A percentile compares a stretch with the other conserved stretches of the same genome.
phyloP scores from a whole-genome alignment of 2,329 filamentous ascomycete species.

The Hypoxylon rubiginosum region DNA sequence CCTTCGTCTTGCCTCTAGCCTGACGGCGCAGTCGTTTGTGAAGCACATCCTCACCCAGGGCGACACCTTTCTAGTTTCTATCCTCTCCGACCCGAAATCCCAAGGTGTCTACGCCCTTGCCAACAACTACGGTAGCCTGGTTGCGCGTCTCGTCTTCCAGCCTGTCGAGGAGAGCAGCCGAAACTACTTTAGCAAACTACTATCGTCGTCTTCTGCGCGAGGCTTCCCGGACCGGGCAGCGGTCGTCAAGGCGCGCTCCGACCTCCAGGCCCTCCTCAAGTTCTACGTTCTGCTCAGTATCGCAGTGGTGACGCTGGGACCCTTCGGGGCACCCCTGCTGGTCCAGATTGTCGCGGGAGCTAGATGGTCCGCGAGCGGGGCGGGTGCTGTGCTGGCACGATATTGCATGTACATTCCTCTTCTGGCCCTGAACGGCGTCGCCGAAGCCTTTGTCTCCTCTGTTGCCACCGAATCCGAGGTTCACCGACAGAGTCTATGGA shows the following conservation, averaged over 20 bases:
- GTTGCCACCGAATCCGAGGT: slow-evolving; percentile 83
- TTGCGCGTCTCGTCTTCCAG: slow-evolving; percentile 91
- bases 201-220: slow-evolving; percentile 57
- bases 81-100: slow-evolving; percentile 80
- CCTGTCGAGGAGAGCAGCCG: slow-evolving; percentile 95
- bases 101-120: slow-evolving; percentile 95
- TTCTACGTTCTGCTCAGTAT: slow-evolving; percentile 82
- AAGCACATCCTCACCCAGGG: slow-evolving; percentile 97
- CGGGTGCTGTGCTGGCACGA: slow-evolving; percentile 77
- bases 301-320: slow-evolving; percentile 77
- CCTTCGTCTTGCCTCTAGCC: slow-evolving; percentile 79
- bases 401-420: slow-evolving; percentile 97
- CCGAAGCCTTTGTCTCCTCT: slow-evolving; percentile 92
- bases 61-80: slow-evolving; percentile 87
- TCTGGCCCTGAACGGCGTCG: slow-evolving; percentile 89
- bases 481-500: slow-evolving; percentile 82
- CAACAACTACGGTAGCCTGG: slow-evolving; percentile 91
- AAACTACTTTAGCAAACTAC: slow-evolving; percentile 86
- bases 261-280: slow-evolving; percentile 75
- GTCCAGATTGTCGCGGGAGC: slow-evolving; percentile 82
- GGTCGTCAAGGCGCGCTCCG: slow-evolving; percentile 60
- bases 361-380: slow-evolving; percentile 80
- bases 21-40: slow-evolving; percentile 88
- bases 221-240: slow-evolving; percentile 44
- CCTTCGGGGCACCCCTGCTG: slow-evolving; percentile 78